These are phyloP conservation scores for Marasmius fiardii DNA, from an alignment of 1,284 basidiomycete species.

Conservation along the genomic window DNA sequence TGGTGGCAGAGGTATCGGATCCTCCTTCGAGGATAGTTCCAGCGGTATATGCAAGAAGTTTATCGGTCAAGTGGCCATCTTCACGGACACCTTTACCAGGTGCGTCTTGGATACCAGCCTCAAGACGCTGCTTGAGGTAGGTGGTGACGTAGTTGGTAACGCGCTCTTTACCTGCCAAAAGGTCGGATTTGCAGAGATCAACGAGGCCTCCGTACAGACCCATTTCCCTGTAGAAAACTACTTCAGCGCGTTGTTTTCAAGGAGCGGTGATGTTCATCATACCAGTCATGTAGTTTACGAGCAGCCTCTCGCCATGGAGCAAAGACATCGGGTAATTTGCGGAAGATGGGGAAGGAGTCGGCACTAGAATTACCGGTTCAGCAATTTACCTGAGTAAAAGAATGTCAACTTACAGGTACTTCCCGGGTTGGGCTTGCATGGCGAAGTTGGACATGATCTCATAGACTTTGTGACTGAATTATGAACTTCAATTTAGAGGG, in stretches of 20 bases:
- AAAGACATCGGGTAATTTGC: background rate
- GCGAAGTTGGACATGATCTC: background rate
- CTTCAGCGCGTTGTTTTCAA: background rate
- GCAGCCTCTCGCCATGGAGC: background rate
- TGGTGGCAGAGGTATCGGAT: conserved; percentile 23
- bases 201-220: background rate
- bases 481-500: background rate
- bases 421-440: background rate
- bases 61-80: conserved; percentile 27
- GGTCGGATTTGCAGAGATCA: background rate
- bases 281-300: conserved; percentile 1
- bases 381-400: background rate
- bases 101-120: conserved; percentile 21
- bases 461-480: background rate
- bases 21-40: conserved; percentile 22
- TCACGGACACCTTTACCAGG: conserved; percentile 23
- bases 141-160: conserved; percentile 16
- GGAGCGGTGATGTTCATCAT: background rate
- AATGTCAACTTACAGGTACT: background rate
- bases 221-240: conserved; percentile 1
- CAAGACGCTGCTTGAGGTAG: conserved; percentile 23
- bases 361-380: background rate
- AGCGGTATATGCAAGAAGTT: conserved; percentile 25
- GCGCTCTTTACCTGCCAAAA: background rate
- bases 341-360: conserved; percentile 1